A percentile compares a stretch with the other conserved stretches of the same genome.
Evolutionary conservation across 345 rosid species (phyloP).

Genomic region (Salix brachista): DNA sequence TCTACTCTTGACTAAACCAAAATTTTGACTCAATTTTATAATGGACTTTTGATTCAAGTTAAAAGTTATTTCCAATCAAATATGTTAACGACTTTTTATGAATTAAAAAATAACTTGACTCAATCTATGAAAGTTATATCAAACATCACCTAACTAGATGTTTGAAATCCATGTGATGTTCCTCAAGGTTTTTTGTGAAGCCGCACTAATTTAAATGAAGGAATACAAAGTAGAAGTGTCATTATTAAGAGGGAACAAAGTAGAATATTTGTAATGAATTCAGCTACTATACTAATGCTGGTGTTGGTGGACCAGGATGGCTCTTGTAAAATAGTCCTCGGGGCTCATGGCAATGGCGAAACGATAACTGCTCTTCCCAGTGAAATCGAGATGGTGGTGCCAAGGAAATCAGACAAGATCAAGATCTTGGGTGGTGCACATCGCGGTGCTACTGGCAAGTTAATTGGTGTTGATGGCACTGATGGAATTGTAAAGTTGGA

Average conservation of each 20-base stretch:
- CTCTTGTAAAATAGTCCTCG: constrained; percentile 62
- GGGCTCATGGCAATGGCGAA: constrained; percentile 60
- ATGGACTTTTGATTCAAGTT: too few relatives aligned
- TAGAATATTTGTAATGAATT: background rate
- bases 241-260: background rate
- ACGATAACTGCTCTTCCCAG: constrained; percentile 36
- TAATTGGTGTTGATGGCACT: constrained; percentile 85
- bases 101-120: too few relatives aligned
- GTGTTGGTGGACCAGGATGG: constrained; percentile 60
- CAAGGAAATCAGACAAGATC: constrained; percentile 76
- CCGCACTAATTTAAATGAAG: background rate
- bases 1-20: too few relatives aligned
- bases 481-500: constrained; percentile 88
- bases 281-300: background rate
- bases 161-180: background rate
- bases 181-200: background rate
- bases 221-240: background rate
- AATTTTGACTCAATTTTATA: too few relatives aligned
- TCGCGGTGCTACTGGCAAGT: constrained; percentile 83
- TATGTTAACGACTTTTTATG: too few relatives aligned
- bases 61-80: too few relatives aligned
- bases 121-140: too few relatives aligned
- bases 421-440: constrained; percentile 77
- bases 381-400: constrained; percentile 65
- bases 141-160: background rate